Evolutionary conservation across 2,329 filamentous ascomycete genomes (phyloP), one percentile per base, ranked within the genome.

Genomic region (Chalaropsis ovoidea): DNA sequence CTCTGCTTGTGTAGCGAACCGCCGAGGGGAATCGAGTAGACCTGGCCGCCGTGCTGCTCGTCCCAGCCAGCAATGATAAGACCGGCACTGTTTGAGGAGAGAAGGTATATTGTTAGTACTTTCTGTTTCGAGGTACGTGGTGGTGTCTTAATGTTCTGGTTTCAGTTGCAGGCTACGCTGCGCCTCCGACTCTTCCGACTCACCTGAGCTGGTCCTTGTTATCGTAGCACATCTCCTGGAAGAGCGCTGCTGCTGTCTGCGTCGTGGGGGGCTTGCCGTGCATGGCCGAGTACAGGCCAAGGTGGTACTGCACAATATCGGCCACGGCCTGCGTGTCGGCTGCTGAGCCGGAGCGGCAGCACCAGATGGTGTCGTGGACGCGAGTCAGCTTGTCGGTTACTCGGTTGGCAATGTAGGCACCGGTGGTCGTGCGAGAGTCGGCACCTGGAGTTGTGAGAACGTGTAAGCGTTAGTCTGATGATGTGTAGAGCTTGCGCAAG

Each of bases 11-110:
- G 94, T 71, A 99, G 85, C 62, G 94, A 97, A 66, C 94, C 94
- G 71, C 94, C 94, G 49, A 97, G 82, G 2, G 94, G 94, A 75
- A 99, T 96, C 72, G 90, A 94, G 80, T 96, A 99, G 69, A 99
- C 93, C 76, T 97, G 92, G 62, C 94, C 94, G 70, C 94, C 94
- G 76, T 96, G 90, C 74, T 90, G 86, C 74, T 90, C 86, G 75
- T 99, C 94, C 83, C 92, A 97, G 69, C 94, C 94, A n/a, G 93
- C 94, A 74, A 99, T 96, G 75, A 99, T 97, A 73, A 99, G 88
- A 63, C 94, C 94, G 62, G 94, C 94, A 71, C 93, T 96, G 70
- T 65, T n/a, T 31, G 11, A 58, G 13, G 8, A 58, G 8, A 35
- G 7, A 6, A 31, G 17, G 17, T 39, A 7, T 39, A 7, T 39